Evolutionary conservation across 768 basidiomycete species (phyloP).

Genomic region (Hemileccinum impolitum): DNA sequence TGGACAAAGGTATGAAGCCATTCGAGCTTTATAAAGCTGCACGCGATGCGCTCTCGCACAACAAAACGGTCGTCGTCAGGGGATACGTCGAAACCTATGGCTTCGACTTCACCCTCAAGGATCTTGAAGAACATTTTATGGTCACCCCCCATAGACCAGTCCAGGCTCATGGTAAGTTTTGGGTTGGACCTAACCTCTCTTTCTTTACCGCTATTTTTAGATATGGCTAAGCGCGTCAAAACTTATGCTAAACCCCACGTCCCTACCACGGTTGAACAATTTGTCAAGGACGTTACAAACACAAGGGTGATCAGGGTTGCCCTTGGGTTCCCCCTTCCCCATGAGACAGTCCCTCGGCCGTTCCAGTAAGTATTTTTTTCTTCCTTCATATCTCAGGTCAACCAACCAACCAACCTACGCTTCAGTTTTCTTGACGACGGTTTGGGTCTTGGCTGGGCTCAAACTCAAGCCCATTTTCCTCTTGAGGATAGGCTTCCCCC

Average conservation of each 20-base stretch:
- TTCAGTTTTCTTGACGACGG: background rate
- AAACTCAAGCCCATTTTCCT: background rate
- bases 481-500: rapidly evolving
- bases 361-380: no score
- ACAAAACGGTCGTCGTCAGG: background rate
- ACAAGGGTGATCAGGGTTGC: background rate
- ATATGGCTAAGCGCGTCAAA: no score
- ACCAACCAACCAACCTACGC: background rate
- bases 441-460: no score
- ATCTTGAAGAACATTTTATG: background rate
- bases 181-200: no score
- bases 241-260: no score
- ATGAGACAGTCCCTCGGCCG: background rate
- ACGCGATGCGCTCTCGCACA: background rate
- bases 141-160: background rate
- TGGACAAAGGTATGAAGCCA: background rate
- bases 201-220: no score
- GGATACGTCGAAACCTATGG: background rate
- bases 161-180: background rate
- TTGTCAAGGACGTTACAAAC: background rate
- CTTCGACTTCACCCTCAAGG: background rate
- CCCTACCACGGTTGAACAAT: background rate
- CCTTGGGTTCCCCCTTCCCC: background rate
- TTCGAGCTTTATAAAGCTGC: background rate
- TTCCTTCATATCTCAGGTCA: no score